Evolutionary conservation across 192 early-diverging fungal species (phyloP).

Genomic region (Coemansia reversa): DNA sequence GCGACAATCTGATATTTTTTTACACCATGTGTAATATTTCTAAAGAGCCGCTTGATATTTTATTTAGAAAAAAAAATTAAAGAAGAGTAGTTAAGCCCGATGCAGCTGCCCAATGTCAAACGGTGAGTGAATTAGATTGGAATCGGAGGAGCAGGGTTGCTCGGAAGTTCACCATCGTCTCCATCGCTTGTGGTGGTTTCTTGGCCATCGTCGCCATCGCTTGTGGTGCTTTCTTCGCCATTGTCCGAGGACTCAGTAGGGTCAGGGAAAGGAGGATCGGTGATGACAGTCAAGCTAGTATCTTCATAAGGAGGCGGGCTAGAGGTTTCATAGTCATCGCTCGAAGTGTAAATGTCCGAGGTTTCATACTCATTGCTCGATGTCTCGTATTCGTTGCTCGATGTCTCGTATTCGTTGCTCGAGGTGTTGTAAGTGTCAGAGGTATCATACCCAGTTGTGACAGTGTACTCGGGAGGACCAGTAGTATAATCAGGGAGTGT

Average conservation of each 20-base stretch:
- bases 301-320: background rate
- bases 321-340: background rate
- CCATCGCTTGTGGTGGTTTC: background rate
- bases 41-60: too few relatives aligned
- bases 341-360: conserved; percentile 7
- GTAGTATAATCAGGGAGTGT: conserved; percentile 5
- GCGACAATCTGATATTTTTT: too few relatives aligned
- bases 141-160: conserved; percentile 3
- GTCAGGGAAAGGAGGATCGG: background rate
- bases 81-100: too few relatives aligned
- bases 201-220: background rate
- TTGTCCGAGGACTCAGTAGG: background rate
- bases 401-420: conserved; percentile 9
- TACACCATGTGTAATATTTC: too few relatives aligned
- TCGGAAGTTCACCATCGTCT: background rate
- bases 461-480: conserved; percentile 12
- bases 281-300: background rate
- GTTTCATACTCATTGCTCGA: conserved; percentile 4
- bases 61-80: too few relatives aligned
- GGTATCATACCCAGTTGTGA: conserved; percentile 11
- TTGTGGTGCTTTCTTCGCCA: background rate
- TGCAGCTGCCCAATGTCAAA: background rate
- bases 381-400: conserved; percentile 11
- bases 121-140: too few relatives aligned
- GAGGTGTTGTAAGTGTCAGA: conserved; percentile 5